Conservation (phyloP, 495 filamentous ascomycete genomes). For the Hypoxylon cercidicola region DNA sequence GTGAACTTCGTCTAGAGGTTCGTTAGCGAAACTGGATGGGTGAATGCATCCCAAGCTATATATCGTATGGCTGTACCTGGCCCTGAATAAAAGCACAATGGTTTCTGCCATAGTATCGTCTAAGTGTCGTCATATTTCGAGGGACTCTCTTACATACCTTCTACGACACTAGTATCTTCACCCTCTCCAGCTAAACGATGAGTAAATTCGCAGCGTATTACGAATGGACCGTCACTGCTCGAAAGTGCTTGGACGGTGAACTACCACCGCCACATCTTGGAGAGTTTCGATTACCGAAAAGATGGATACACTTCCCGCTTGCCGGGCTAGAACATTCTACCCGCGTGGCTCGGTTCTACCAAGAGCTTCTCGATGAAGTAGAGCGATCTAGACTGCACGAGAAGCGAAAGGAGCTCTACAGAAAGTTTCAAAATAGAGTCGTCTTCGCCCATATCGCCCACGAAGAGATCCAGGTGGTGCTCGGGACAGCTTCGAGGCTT, state of each 20-base stretch:
- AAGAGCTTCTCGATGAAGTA: slow-evolving; percentile 19
- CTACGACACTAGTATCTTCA: not conserved
- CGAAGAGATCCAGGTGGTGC: slow-evolving; percentile 6
- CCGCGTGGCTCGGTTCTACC: slow-evolving; percentile 29
- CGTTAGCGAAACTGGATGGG: no score
- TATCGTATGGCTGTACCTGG: no score
- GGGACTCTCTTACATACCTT: not conserved
- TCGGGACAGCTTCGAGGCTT: slow-evolving; percentile 25
- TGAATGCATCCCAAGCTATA: no score
- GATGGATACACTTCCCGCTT: slow-evolving; percentile 21
- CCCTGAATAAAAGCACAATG: not conserved
- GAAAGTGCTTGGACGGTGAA: slow-evolving; percentile 28
- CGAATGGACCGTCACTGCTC: slow-evolving; percentile 34
- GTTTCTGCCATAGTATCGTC: not conserved
- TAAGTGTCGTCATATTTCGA: not conserved
- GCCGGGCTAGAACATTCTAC: slow-evolving; percentile 14
- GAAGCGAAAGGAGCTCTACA: slow-evolving; percentile 28
- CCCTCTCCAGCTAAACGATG: slow-evolving; percentile 9
- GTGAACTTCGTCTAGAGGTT: not conserved
- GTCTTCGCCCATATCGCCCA: slow-evolving; percentile 27
- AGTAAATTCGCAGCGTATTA: slow-evolving; percentile 34
- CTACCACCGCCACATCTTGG: slow-evolving; percentile 11
- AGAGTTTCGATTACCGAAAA: slow-evolving; percentile 14
- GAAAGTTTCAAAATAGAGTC: slow-evolving; percentile 23
- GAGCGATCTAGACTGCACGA: slow-evolving; percentile 26